Base-by-base conservation (phyloP, 2,329 filamentous ascomycete species). In the Trichoderma sp. region DNA sequence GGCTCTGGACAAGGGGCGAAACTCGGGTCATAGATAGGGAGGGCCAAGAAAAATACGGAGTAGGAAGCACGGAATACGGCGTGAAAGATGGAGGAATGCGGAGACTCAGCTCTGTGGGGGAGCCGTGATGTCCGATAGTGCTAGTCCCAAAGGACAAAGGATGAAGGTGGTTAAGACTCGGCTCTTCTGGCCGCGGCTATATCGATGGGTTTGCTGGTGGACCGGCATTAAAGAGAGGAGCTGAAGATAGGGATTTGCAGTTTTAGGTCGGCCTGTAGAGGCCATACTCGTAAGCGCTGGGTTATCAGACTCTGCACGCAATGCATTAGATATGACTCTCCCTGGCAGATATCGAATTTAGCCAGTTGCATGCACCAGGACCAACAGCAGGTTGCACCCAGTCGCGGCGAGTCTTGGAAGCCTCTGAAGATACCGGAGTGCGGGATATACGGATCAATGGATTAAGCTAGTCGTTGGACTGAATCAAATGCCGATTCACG, bases 41-140 rank as follows among this genome's bases (percentile, higher is more conserved):
- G 50, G 25, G 50, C n/a, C 50, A 42, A 42, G 61, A 29, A 39
- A 56, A 45, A 25, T 29, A 64, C 61, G 61, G 61, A 45, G 25
- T 13, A 45, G 35, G 10, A 53, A 42, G 60, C 48, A 53, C 50
- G 61, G 61, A 56, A 42, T 34, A 29, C 35, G 50, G 61, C 48
- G 50, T 42, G 25, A n/a, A 45, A 45, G 50, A 56, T 64, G 48
- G 48, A 32, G 50, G 61, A 64, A 45, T 64, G 61, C 50, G 61
- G 61, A 64, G 61, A 39, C 61, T 37, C 19, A 56, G 48, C 25
- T 63, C 3, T 64, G 61, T 45, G 61, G 61, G 56, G 37, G 59
- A 56, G 48, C 50, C 61, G 25, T 56, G 35, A 64, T n/a, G 48
- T 53, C 34, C 60, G 48, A 64, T 53, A 53, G 48, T 64, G 48